Conservation (phyloP, 768 basidiomycete genomes). For the Collybiopsis confluens region DNA sequence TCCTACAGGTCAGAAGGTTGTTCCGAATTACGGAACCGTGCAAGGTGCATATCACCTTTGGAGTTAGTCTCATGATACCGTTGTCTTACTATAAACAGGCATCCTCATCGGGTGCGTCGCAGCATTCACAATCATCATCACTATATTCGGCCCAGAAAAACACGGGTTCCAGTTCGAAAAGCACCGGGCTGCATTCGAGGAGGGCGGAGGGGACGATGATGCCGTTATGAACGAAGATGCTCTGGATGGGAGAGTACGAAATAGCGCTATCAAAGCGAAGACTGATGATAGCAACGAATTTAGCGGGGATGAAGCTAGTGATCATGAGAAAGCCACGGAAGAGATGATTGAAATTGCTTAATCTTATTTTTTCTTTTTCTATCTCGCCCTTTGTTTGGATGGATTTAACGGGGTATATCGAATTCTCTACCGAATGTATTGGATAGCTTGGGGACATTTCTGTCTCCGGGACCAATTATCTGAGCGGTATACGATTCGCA, state of each 20-base stretch:
- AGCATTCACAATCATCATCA: conserved; percentile 71
- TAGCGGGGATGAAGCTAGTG: too few species aligned
- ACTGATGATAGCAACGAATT: too few species aligned
- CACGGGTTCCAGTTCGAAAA: conserved; percentile 83
- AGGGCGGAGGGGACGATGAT: conserved; percentile 54
- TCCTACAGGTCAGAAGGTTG: conserved; percentile 12
- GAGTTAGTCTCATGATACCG: neutral
- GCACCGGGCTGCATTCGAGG: conserved; percentile 73
- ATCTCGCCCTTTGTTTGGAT: too few species aligned
- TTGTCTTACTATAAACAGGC: neutral
- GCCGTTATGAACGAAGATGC: neutral
- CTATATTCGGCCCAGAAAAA: conserved; percentile 72
- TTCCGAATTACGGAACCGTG: conserved; percentile 41
- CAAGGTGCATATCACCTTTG: conserved; percentile 1
- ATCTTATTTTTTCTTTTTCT: too few species aligned
- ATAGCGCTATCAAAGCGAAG: too few species aligned
- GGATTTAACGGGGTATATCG: too few species aligned
- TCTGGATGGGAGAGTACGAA: neutral
- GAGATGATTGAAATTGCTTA: too few species aligned
- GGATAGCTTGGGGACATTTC: too few species aligned
- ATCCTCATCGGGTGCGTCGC: conserved; percentile 65
- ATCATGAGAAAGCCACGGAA: too few species aligned
- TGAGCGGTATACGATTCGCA: too few species aligned
- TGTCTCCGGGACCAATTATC: too few species aligned
- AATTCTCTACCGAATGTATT: too few species aligned